A percentile compares a stretch with the other conserved stretches of the same genome.
Evolutionary conservation across 495 filamentous ascomycete species (phyloP).

Genomic region (Xylaria cubensis): DNA sequence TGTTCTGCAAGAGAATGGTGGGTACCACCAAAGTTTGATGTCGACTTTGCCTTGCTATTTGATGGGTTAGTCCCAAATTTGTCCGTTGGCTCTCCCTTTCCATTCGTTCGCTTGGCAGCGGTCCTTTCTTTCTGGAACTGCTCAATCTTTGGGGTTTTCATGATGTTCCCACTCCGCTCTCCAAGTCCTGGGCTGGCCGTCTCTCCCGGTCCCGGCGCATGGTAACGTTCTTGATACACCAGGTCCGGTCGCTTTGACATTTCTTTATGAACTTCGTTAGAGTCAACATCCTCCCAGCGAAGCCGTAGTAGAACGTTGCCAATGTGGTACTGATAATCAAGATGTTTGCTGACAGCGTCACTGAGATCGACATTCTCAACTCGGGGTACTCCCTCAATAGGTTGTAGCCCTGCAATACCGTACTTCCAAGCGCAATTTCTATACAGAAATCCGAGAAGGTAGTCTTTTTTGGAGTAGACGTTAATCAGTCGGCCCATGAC

Average conservation of each 20-base stretch:
- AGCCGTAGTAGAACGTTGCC: conserved; percentile 61
- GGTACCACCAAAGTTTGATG: background rate
- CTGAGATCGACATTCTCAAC: conserved; percentile 66
- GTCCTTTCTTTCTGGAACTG: conserved; percentile 14
- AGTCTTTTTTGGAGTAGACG: conserved; percentile 65
- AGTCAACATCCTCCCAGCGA: conserved; percentile 63
- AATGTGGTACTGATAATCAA: conserved; percentile 60
- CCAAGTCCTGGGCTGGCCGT: background rate
- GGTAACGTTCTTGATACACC: conserved; percentile 34
- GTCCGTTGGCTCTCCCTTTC: conserved; percentile 8
- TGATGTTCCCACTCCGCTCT: conserved; percentile 12
- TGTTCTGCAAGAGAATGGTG: conserved; percentile 7
- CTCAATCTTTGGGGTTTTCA: background rate
- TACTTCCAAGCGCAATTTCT: conserved; percentile 59
- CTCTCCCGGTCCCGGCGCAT: conserved; percentile 35
- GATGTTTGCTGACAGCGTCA: conserved; percentile 59
- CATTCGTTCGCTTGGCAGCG: conserved; percentile 3
- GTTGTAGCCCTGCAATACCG: conserved; percentile 65
- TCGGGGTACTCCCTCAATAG: conserved; percentile 57
- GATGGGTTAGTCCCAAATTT: background rate
- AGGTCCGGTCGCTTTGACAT: conserved; percentile 38
- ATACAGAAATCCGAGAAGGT: conserved; percentile 66
- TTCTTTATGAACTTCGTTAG: conserved; percentile 50
- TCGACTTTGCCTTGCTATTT: conserved; percentile 9
- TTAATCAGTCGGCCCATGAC: conserved; percentile 65